Conservation (phyloP, 2,329 filamentous ascomycete species). For the Coleophoma crateriformis region DNA sequence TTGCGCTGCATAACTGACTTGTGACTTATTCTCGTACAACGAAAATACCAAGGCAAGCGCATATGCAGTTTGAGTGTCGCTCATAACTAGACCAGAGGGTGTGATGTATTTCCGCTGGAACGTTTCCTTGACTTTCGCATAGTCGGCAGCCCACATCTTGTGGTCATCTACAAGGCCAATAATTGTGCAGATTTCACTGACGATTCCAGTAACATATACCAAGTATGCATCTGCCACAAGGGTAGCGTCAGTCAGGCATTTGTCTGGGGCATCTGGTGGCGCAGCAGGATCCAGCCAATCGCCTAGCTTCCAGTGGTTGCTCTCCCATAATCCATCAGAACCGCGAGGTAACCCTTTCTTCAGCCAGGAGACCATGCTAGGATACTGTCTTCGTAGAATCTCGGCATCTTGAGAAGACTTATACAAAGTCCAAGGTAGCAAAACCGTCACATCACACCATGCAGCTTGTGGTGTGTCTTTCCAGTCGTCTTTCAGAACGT, state of each 20-base stretch:
- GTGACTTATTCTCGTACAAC: constrained; percentile 2
- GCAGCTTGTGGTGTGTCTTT: constrained; percentile 15
- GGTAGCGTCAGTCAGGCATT: constrained; percentile 29
- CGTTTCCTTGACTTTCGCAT: constrained; percentile 3
- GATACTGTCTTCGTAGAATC: constrained; percentile 31
- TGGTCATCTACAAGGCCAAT: constrained; percentile 23
- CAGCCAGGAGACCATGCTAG: constrained; percentile 33
- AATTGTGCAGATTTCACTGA: constrained; percentile 27
- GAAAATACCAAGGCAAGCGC: constrained; percentile 11
- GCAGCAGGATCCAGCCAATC: constrained; percentile 42
- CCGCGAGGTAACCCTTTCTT: constrained; percentile 27
- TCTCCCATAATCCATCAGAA: constrained; percentile 31
- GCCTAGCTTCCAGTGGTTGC: constrained; percentile 29
- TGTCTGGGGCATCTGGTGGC: constrained; percentile 30
- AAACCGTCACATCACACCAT: constrained; percentile 37
- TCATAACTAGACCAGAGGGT: constrained; percentile 5
- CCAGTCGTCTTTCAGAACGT: constrained; percentile 4
- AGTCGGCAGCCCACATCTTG: constrained; percentile 12
- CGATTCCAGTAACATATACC: constrained; percentile 32
- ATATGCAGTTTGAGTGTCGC: constrained; percentile 15
- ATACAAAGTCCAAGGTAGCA: constrained; percentile 34
- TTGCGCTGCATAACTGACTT: constrained; percentile 4
- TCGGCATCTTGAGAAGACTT: constrained; percentile 29
- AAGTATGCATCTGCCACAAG: constrained; percentile 40
- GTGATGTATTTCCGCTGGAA: constrained; percentile 19